phyloP scores from a whole-genome alignment of 805 yeast genomes.

The Suhomyces sp. region DNA sequence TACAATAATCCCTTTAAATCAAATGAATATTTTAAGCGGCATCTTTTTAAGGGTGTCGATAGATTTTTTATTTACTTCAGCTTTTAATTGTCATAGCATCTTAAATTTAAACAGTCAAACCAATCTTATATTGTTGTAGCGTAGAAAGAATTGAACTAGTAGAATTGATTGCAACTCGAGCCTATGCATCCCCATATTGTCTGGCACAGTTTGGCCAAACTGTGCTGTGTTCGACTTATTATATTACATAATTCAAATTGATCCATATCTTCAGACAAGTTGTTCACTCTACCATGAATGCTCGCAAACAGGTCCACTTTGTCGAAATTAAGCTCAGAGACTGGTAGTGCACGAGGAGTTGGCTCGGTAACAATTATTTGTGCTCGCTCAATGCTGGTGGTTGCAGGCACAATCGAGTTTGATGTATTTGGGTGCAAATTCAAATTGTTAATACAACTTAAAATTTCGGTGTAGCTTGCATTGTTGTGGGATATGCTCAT shows the following conservation, averaged over 20 bases:
- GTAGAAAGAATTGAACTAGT: background rate
- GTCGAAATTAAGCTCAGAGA: constrained; percentile 12
- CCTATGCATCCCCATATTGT: background rate
- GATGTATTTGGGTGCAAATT: constrained; percentile 7
- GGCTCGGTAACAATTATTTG: constrained; percentile 2
- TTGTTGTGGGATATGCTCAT: background rate
- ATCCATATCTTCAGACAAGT: background rate
- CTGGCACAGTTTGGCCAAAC: background rate
- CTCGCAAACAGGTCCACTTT: background rate
- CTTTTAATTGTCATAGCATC: constrained; percentile 5
- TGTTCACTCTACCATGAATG: background rate
- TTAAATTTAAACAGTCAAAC: background rate
- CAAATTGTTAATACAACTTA: background rate
- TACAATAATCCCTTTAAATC: background rate
- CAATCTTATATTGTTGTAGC: background rate
- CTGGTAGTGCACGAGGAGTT: constrained; percentile 25
- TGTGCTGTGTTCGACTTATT: background rate
- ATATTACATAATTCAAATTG: background rate
- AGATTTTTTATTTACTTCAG: constrained; percentile 7
- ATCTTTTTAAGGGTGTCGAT: background rate
- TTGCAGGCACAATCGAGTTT: constrained; percentile 3
- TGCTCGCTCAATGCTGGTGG: background rate
- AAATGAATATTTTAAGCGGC: background rate
- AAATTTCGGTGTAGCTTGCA: background rate
- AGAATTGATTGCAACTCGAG: background rate